Percentiles rank a stretch among this genome's conserved stretches.
These are phyloP conservation scores for Collybia sordida DNA, from an alignment of 768 basidiomycete species.

Conservation along the genomic window DNA sequence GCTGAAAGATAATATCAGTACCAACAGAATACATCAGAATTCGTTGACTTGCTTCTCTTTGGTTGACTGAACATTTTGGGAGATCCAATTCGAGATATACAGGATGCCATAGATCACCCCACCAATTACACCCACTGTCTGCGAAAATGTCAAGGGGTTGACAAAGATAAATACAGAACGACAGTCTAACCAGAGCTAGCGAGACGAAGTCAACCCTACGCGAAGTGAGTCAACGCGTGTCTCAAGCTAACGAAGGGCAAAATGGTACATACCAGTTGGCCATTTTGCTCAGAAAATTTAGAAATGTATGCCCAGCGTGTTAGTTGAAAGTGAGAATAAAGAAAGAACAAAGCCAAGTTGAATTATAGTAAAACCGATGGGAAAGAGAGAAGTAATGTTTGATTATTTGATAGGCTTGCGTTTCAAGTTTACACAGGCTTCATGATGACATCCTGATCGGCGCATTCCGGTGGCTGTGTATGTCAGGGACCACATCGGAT, in stretches of 20 bases:
- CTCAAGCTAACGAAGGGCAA: background rate
- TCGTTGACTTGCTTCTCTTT: conserved; percentile 49
- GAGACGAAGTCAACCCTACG: conserved; percentile 3
- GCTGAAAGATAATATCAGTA: conserved; percentile 26
- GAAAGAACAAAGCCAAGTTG: no score
- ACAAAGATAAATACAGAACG: background rate
- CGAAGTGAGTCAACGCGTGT: background rate
- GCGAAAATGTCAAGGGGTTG: background rate
- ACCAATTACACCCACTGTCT: conserved; percentile 51
- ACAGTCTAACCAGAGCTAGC: background rate
- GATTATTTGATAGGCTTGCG: no score
- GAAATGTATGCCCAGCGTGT: no score
- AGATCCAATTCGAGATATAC: conserved; percentile 34
- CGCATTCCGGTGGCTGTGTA: no score
- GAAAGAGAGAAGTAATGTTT: no score
- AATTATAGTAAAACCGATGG: no score
- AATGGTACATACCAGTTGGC: background rate
- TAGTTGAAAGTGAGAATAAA: no score
- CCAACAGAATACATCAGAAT: background rate
- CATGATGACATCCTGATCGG: no score
- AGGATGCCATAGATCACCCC: conserved; percentile 45
- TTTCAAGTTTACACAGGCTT: no score
- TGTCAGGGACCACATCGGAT: no score
- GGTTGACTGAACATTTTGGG: conserved; percentile 43
- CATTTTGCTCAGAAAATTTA: background rate